Base-by-base conservation (phyloP, 345 rosid genomes). In the Capsella bursapastoris region DNA sequence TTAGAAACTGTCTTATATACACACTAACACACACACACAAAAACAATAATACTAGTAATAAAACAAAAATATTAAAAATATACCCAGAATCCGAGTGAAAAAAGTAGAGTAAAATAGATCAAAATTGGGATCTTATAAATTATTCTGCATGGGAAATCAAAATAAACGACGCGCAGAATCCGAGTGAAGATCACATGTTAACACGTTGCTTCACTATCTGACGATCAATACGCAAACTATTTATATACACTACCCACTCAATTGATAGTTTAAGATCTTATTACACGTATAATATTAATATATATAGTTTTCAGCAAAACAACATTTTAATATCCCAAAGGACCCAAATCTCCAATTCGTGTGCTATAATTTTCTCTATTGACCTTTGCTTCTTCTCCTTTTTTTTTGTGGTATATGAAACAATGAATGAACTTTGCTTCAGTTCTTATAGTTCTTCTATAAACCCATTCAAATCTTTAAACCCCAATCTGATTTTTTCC, bases 161-260 rank as follows among this genome's bases (percentile, higher is more conserved):
- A 22, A 1, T 22, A 22, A 77, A 70, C 14, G 61, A 70, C 72
- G 71, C 67, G 71, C 61, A 64, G 47, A 76, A 64, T 70, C 80
- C 76, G 66, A 76, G 71, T 63, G 50, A 55, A 31, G 52, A 64
- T 63, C 80, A 76, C 71, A 76, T 64, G 75, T 12, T 29, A 48
- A 49, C 76, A 64, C 80, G 76, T 64, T 77, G 60, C 66, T 64
- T 77, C 66, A 63, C 58, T 34, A 63, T 15, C 29, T 51, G 16
- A 50, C 13, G 8, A 62, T 48, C 60, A 63, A 31, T 55, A 35
- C 57, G 51, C 62, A 70, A 52, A 68, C 13, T 66, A 38, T 35
- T 57, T 47, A 10, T 41, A 41, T 11, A 48, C 1, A 43, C 1
- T 4, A 22, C 27, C 32, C 9, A 8, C 38, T 3, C 49, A 18